Evolutionary conservation across 2,329 filamentous ascomycete species (phyloP), one percentile per base, ranked within the genome.

Genomic region (Amauroascus verrucosus): DNA sequence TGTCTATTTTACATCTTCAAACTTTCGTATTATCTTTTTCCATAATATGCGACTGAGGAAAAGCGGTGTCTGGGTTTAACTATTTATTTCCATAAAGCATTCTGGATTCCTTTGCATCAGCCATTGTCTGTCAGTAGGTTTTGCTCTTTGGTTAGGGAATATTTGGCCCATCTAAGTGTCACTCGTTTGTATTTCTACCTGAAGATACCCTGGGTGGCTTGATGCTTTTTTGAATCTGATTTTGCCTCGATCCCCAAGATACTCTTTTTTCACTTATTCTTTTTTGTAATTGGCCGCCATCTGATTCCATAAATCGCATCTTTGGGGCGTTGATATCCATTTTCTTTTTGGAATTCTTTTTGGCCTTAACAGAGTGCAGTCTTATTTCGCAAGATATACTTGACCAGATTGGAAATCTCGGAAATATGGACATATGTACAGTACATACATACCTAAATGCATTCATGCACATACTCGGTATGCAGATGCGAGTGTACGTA

Each of bases 171-270:
- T 43, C 44, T 26, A 41, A 35, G 22, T 33, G n/a, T 8, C 5
- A 48, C 18, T 44, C 18, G 22, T 44, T 37, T 46, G 45, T 48
- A 48, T 35, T 33, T 48, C 33, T 48, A 44, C 16, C 40, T 49
- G 11, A 50, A 53, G 54, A 56, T 56, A 56, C 54, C 54, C 54
- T 37, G 45, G 54, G 51, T 46, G 37, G 54, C 51, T 51, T 33
- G 28, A 20, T 43, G 13, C 18, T 44, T 14, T n/a, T 30, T 49
- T 18, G 26, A 20, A 32, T 45, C 22, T 30, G 41, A 13, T 14
- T 46, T 40, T 24, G 6, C 7, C 26, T 24, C 28, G 16, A 26
- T n/a, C 41, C 14, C 11, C 20, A 18, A 16, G 6, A 35, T 35
- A 37, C 28, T 33, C n/a, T 13, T 46, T 35, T n/a, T 22, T 37